Conservation (phyloP, 2,329 filamentous ascomycete genomes). For the Cladosporium sp. region DNA sequence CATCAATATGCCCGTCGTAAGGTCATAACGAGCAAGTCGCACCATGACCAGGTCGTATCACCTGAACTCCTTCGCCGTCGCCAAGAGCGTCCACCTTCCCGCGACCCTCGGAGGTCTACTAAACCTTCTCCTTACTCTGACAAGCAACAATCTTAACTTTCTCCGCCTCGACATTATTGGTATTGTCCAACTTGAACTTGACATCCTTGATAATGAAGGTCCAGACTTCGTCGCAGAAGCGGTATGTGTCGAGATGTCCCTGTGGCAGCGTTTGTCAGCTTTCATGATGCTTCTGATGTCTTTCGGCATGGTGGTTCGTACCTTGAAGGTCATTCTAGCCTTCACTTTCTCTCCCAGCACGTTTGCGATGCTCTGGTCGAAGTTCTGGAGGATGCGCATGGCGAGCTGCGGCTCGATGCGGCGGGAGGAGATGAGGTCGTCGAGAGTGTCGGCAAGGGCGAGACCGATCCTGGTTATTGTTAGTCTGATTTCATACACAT, state of each 20-base stretch:
- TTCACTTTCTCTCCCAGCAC: slow-evolving; percentile 90
- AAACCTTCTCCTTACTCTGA: slow-evolving; percentile 67
- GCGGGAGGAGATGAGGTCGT: slow-evolving; percentile 89
- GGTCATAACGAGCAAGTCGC: too few species aligned
- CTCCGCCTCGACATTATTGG: slow-evolving; percentile 60
- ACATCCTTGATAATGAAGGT: slow-evolving; percentile 99
- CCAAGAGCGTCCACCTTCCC: too few species aligned
- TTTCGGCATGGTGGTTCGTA: slow-evolving; percentile 38
- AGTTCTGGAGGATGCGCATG: slow-evolving; percentile 96
- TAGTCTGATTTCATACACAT: slow-evolving; percentile 9
- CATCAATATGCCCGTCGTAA: too few species aligned
- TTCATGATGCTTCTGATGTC: neutral
- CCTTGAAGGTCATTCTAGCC: slow-evolving; percentile 89
- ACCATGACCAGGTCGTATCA: too few species aligned
- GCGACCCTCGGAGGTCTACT: neutral
- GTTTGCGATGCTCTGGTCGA: slow-evolving; percentile 89
- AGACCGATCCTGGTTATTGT: slow-evolving; percentile 68
- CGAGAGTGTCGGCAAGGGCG: slow-evolving; percentile 91
- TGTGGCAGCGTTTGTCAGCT: slow-evolving; percentile 34
- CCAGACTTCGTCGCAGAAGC: slow-evolving; percentile 99
- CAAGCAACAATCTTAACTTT: slow-evolving; percentile 99
- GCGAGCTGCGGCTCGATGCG: slow-evolving; percentile 96
- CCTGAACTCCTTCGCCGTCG: too few species aligned
- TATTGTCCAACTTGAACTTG: slow-evolving; percentile 92
- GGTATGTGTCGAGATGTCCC: slow-evolving; percentile 96